Conservation (phyloP, 805 yeast genomes). For the Vanderwaltozyma yarrowii region DNA sequence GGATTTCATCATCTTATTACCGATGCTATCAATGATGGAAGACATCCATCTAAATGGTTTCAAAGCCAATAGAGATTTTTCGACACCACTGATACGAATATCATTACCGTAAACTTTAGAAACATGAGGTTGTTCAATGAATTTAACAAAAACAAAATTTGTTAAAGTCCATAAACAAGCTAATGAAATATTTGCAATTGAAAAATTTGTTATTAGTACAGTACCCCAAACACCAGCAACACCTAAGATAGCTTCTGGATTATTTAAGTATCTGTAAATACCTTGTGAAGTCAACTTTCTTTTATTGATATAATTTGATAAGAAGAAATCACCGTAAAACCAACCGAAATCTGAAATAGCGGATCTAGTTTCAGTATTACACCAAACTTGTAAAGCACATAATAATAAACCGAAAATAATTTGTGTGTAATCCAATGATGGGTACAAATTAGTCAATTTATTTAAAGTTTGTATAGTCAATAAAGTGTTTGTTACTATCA, state of each 20-base stretch:
- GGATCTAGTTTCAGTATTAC: slow-evolving; percentile 54
- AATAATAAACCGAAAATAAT: slow-evolving; percentile 50
- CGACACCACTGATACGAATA: slow-evolving; percentile 46
- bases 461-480: slow-evolving; percentile 32
- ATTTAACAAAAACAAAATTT: slow-evolving; percentile 56
- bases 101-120: slow-evolving; percentile 60
- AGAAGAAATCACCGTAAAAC: slow-evolving; percentile 81
- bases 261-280: slow-evolving; percentile 69
- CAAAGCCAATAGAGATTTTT: slow-evolving; percentile 31
- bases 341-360: slow-evolving; percentile 80
- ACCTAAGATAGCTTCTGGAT: slow-evolving; percentile 73
- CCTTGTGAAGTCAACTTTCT: slow-evolving; percentile 62
- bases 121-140: slow-evolving; percentile 73
- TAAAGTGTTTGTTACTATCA: slow-evolving; percentile 50
- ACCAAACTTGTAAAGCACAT: slow-evolving; percentile 54
- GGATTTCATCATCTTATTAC: slow-evolving; percentile 18
- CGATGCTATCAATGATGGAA: slow-evolving; percentile 33
- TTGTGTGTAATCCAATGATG: slow-evolving; percentile 24
- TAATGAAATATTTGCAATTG: slow-evolving; percentile 37
- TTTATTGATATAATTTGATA: slow-evolving; percentile 41
- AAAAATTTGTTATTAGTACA: slow-evolving; percentile 47
- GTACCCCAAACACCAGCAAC: slow-evolving; percentile 72
- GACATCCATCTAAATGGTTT: slow-evolving; percentile 29
- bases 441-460: slow-evolving; percentile 19
- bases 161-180: slow-evolving; percentile 58